Evolutionary conservation across 768 basidiomycete genomes (phyloP), one percentile per base, ranked within the genome.

Genomic region (Russula foetens): DNA sequence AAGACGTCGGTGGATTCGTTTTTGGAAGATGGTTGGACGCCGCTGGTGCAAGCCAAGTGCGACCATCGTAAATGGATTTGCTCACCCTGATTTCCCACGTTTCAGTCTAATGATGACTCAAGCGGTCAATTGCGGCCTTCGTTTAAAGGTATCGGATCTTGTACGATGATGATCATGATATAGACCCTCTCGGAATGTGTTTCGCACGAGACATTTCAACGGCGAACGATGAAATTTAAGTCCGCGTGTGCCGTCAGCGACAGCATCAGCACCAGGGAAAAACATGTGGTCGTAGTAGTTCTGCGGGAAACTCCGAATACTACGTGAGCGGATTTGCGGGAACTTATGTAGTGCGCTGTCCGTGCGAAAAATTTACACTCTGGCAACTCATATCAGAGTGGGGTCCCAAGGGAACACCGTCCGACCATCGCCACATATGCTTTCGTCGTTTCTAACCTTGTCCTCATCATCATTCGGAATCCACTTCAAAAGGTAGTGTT

Each of bases 1-100:
- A 41, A 41, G 24, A 23, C 1, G 23, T 41, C 33, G 24, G 45
- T 23, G 28, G 21, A 39, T n/a, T 45, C 52, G 33, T 12, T 23
- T 57, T 57, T 28, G 38, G 56, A 46, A 29, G 46, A 38, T 19
- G 17, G 19, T 9, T 48, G 47, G 35, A 49, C 38, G 24, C 44
- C 52, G 35, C n/a, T 47, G 33, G 2, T 48, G 28, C 39, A 26
- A 21, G 31, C 17, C 19, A 7, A 33, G n/a, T 28, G 33, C 35
- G 17, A 60, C 52, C 23, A 54, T 60, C 59, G 52, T 53, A 41
- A 51, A 54, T 28, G 59, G 52, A 48, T 23, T 60, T 60, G 21
- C 46, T 48, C 24, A 29, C 6, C 45, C 44, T 53, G 51, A 39
- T 17, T 59, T 53, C 45, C 53, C 52, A 48, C 59, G 59, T 54